Base-by-base conservation (phyloP, 495 filamentous ascomycete genomes). In the Neurospora discreta region DNA sequence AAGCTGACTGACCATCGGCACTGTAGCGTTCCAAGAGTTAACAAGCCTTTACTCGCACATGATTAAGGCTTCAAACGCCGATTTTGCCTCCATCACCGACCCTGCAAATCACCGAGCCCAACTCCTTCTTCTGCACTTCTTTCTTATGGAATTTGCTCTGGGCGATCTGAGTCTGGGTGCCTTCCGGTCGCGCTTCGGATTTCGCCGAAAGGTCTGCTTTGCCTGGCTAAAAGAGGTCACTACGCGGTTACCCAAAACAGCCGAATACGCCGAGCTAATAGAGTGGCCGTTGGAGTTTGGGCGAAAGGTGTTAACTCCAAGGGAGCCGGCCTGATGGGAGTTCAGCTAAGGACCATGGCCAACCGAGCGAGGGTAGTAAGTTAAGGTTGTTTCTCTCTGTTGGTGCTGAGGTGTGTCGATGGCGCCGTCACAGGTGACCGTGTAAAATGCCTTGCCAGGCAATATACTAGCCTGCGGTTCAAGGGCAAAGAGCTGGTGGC, bases 121-220 rank as follows among this genome's bases (percentile, higher is more conserved):
- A 58, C 75, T 87, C 0, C 75, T 88, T 6, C 79, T 87, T 9
- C 79, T 86, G 13, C 86, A 89, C 75, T 87, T 86, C 36, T 39
- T 75, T n/a, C 70, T 81, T 39, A 74, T 79, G 69, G 79, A 80
- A 71, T 77, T 74, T 43, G 72, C 70, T 20, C 74, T 79, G 8
- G 76, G 78, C n/a, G 44, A 71, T 9, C 23, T 76, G 3, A 71
- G 72, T 15, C 73, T 79, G 7, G 72, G 71, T 16, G 7, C 11
- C 1, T 20, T 38, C 13, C 71, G 70, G 3, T 10, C 20, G 13
- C 70, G 73, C 38, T 79, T 79, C 11, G 65, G 39, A 11, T 80
- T 73, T 67, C 72, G 75, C 9, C 71, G 72, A 69, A 70, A 70
- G 58, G 70, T 72, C 0, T 71, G 60, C 18, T 70, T 75, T 18